phyloP scores from a whole-genome alignment of 345 rosid species.

The Toxicodendron radicans region DNA sequence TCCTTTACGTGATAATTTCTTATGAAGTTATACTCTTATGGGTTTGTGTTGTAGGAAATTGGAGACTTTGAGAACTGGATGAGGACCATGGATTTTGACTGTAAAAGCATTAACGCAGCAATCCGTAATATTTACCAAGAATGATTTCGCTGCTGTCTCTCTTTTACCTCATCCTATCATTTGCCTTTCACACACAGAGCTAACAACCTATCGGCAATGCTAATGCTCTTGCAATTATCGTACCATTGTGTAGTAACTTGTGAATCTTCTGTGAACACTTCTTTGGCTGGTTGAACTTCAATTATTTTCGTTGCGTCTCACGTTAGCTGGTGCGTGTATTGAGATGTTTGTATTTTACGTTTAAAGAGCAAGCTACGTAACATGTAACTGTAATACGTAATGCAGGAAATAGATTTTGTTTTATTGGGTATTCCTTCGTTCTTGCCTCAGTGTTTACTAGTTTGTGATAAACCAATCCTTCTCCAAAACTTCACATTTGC shows the following conservation, averaged over 20 bases:
- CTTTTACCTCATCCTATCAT: neutral
- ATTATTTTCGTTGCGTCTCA: neutral
- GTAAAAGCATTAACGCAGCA: conserved; percentile 75
- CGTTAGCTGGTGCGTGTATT: neutral
- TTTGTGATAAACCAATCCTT: neutral
- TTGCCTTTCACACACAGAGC: neutral
- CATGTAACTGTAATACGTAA: no score
- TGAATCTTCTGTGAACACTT: neutral
- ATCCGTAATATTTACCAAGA: conserved; percentile 66
- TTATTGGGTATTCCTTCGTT: neutral
- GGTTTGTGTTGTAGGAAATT: conserved; percentile 51
- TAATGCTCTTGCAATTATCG: no score
- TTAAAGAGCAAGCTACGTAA: no score
- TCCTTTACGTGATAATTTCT: neutral
- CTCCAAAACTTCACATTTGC: neutral
- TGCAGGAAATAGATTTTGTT: no score
- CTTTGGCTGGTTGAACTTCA: neutral
- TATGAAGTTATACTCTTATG: neutral
- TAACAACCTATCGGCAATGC: neutral
- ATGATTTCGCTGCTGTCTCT: conserved; percentile 9
- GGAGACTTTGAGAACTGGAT: conserved; percentile 98
- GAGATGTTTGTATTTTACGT: neutral
- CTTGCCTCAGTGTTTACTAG: neutral
- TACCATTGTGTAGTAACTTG: neutral
- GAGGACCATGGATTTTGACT: conserved; percentile 92